Evolutionary conservation across 2,329 filamentous ascomycete species (phyloP).

Genomic region (Akanthomyces dipterigenus): DNA sequence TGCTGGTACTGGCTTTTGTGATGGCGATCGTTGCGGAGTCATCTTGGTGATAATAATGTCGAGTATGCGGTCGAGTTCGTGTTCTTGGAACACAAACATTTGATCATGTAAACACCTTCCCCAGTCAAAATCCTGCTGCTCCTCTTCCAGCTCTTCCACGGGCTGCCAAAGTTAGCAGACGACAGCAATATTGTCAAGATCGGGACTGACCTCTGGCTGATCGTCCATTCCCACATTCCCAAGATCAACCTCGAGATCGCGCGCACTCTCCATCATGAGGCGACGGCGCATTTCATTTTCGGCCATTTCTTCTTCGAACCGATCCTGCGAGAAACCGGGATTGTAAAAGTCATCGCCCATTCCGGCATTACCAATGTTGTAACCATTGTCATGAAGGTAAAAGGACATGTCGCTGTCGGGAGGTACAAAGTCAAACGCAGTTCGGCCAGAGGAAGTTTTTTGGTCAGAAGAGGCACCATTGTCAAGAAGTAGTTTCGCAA

Average conservation of each 20-base stretch:
- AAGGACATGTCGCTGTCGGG: constrained; percentile 95
- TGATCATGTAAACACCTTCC: constrained; percentile 90
- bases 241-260: constrained; percentile 92
- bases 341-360: constrained; percentile 89
- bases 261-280: constrained; percentile 99
- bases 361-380: constrained; percentile 75
- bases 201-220: constrained; percentile 68
- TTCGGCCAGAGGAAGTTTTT: constrained; percentile 88
- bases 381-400: constrained; percentile 91
- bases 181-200: not conserved
- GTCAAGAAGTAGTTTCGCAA: constrained; percentile 86
- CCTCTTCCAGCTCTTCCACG: constrained; percentile 76
- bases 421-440: constrained; percentile 90
- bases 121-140: constrained; percentile 94
- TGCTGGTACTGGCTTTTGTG: constrained; percentile 95
- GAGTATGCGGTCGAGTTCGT: constrained; percentile 82
- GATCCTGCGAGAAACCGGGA: constrained; percentile 82
- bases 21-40: constrained; percentile 89
- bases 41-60: constrained; percentile 97
- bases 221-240: constrained; percentile 95
- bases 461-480: constrained; percentile 93
- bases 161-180: constrained; percentile 37
- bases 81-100: constrained; percentile 99
- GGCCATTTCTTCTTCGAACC: constrained; percentile 94
- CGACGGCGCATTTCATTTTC: constrained; percentile 91